Conservation (phyloP, 2,329 filamentous ascomycete species). For the Hypoxylon sp. region DNA sequence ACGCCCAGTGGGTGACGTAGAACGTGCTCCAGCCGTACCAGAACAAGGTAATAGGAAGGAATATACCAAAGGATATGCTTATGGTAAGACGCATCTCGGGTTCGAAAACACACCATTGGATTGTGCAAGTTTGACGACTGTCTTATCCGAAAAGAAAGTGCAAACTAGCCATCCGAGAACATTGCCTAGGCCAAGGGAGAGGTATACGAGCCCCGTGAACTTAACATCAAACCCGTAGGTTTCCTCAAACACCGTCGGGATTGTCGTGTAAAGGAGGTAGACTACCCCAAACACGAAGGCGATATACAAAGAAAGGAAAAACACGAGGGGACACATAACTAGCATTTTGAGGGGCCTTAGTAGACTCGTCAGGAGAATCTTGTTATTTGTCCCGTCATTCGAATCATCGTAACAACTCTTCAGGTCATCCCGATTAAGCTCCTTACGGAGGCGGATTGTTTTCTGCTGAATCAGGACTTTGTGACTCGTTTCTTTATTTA, state of each 20-base stretch:
- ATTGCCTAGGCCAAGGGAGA: constrained; percentile 61
- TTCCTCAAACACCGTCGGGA: constrained; percentile 48
- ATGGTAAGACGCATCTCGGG: background rate
- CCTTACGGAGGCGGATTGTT: background rate
- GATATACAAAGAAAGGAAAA: background rate
- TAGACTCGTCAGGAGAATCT: background rate
- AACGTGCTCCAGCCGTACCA: constrained; percentile 60
- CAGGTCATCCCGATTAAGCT: background rate
- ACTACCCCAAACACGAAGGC: background rate
- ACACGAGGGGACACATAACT: background rate
- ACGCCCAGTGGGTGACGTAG: constrained; percentile 59
- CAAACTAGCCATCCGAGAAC: constrained; percentile 23
- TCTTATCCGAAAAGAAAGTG: background rate
- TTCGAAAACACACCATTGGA: background rate
- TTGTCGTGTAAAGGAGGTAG: constrained; percentile 49
- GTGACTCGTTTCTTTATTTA: background rate
- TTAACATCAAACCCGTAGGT: constrained; percentile 47
- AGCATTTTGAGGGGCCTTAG: background rate
- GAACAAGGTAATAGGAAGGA: constrained; percentile 52
- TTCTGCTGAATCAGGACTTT: background rate
- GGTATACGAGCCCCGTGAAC: constrained; percentile 56
- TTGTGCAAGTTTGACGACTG: background rate
- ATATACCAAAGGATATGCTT: background rate
- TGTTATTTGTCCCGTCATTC: too few relatives aligned
- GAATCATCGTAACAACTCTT: background rate